A percentile compares a stretch with the other conserved stretches of the same genome.
phyloP scores from a whole-genome alignment of 2,329 filamentous ascomycete genomes.

The Fusarium nurragi region DNA sequence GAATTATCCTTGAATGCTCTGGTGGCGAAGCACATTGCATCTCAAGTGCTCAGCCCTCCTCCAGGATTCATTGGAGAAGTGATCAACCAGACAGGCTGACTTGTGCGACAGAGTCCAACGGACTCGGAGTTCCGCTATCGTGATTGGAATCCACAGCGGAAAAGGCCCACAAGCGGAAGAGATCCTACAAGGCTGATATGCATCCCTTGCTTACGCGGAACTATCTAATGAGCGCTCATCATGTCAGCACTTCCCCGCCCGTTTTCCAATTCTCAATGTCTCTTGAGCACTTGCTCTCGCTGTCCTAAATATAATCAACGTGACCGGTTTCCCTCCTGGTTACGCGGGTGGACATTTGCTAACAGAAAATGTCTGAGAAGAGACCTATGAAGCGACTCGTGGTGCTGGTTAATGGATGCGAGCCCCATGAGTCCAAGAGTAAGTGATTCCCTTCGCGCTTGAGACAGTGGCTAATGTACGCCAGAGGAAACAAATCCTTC shows the following conservation, averaged over 20 bases:
- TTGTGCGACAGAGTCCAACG: neutral
- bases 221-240: slow-evolving; percentile 8
- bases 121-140: neutral
- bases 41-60: neutral
- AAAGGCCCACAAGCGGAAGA: neutral
- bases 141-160: neutral
- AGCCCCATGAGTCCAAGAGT: slow-evolving; percentile 21
- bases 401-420: slow-evolving; percentile 36
- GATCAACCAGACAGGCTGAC: neutral
- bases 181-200: slow-evolving; percentile 3
- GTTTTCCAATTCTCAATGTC: neutral
- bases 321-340: neutral
- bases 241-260: slow-evolving; percentile 13
- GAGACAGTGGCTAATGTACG: slow-evolving; percentile 1
- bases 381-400: slow-evolving; percentile 30
- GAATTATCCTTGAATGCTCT: neutral
- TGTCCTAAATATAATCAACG: too few species aligned
- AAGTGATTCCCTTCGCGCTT: neutral
- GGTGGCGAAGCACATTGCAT: neutral
- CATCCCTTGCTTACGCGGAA: slow-evolving; percentile 17
- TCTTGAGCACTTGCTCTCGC: neutral
- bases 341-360: neutral
- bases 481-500: slow-evolving; percentile 35
- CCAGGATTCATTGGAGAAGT: neutral
- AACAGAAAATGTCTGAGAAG: slow-evolving; percentile 29